phyloP scores from a whole-genome alignment of 371 early-diverging fungal species.

The Lichtheimia ramosa region DNA sequence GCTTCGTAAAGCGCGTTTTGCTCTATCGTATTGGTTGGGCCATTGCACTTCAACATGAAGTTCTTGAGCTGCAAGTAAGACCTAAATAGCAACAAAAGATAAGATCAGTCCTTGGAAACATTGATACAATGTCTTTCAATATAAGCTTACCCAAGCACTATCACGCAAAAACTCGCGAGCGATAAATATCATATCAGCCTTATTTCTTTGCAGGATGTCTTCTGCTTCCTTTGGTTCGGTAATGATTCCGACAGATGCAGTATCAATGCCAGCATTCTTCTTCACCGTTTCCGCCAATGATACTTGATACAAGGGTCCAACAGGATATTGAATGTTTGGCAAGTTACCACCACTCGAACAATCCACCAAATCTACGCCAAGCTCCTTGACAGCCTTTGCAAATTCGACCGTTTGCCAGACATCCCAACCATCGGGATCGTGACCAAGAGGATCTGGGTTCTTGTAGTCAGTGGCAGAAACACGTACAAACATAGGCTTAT shows the following conservation, averaged over 20 bases:
- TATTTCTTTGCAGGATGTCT: conserved; percentile 57
- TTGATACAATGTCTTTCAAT: too few species aligned
- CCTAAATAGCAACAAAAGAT: too few species aligned
- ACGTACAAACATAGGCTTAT: conserved; percentile 82
- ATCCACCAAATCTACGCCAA: conserved; percentile 80
- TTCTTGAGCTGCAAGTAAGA: conserved; percentile 46
- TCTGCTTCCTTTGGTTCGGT: conserved; percentile 67
- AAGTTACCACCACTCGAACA: conserved; percentile 70
- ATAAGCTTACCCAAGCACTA: conserved; percentile 11
- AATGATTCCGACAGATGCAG: conserved; percentile 80
- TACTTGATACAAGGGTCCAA: conserved; percentile 70
- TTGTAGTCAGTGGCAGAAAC: conserved; percentile 72
- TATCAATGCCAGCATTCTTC: conserved; percentile 53
- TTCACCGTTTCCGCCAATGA: conserved; percentile 64
- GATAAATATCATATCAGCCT: conserved; percentile 76
- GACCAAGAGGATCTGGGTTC: conserved; percentile 27
- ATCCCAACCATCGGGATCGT: conserved; percentile 54
- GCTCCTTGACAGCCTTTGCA: conserved; percentile 49
- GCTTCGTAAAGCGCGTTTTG: conserved; percentile 10
- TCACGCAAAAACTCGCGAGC: conserved; percentile 79
- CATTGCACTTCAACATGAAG: conserved; percentile 65
- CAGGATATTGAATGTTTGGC: conserved; percentile 48
- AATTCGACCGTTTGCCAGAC: conserved; percentile 66
- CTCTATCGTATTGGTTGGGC: conserved; percentile 65
- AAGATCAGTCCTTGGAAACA: too few species aligned